phyloP scores from a whole-genome alignment of 805 yeast genomes.

The Lachancea thermotolerans region DNA sequence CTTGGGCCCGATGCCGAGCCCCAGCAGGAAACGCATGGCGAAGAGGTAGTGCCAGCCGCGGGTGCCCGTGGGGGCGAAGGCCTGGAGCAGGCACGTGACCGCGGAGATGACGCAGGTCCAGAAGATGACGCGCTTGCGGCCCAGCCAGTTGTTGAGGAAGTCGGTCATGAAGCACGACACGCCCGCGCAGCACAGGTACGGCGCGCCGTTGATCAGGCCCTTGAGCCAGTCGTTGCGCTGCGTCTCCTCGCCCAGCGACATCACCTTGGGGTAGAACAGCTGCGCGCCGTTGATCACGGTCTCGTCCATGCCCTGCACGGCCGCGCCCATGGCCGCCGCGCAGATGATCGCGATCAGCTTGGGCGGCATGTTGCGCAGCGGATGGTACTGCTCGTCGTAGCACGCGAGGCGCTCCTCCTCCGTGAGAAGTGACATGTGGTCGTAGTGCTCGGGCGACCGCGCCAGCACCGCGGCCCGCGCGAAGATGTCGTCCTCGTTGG shows the following conservation, averaged over 20 bases:
- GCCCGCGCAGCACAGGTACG: constrained; percentile 56
- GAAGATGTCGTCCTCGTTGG: constrained; percentile 48
- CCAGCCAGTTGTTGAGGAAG: constrained; percentile 46
- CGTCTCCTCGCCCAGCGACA: constrained; percentile 43
- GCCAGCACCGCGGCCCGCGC: constrained; percentile 65
- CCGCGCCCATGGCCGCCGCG: constrained; percentile 70
- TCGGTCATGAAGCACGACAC: constrained; percentile 63
- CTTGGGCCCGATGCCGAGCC: constrained; percentile 66
- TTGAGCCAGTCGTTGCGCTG: constrained; percentile 43
- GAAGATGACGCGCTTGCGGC: constrained; percentile 63
- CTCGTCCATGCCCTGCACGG: constrained; percentile 78
- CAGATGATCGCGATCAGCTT: constrained; percentile 51
- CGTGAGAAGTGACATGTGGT: constrained; percentile 47
- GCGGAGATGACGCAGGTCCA: constrained; percentile 56
- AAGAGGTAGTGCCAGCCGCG: constrained; percentile 64
- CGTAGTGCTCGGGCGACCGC: constrained; percentile 50
- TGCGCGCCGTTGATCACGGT: constrained; percentile 69
- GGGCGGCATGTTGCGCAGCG: constrained; percentile 36
- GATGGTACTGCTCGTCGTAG: constrained; percentile 40
- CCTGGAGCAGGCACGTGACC: constrained; percentile 63
- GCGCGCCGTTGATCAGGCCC: constrained; percentile 67
- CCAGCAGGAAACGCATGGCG: constrained; percentile 57
- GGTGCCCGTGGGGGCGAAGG: constrained; percentile 36
- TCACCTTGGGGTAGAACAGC: constrained; percentile 48
- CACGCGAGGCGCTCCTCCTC: constrained; percentile 51